Evolutionary conservation across 768 basidiomycete genomes (phyloP).

Genomic region (Saitozyma sp.): DNA sequence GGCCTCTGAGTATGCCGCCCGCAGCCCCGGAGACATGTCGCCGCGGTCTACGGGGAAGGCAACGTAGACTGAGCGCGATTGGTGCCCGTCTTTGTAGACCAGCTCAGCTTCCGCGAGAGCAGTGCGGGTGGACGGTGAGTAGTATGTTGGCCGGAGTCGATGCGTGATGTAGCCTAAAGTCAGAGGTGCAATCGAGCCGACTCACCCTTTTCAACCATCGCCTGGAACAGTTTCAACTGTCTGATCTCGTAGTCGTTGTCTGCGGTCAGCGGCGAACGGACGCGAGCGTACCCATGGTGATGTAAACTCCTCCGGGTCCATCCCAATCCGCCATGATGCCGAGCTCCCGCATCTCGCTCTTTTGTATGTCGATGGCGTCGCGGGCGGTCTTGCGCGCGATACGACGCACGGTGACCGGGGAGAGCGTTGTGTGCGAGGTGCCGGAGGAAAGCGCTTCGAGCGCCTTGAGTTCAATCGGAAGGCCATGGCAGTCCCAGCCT

Average conservation of each 20-base stretch:
- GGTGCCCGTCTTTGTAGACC: slow-evolving; percentile 81
- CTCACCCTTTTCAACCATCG: slow-evolving; percentile 81
- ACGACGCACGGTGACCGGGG: slow-evolving; percentile 64
- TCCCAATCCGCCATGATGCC: slow-evolving; percentile 92
- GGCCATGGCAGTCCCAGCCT: slow-evolving; percentile 97
- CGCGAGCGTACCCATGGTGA: slow-evolving; percentile 69
- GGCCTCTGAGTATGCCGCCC: slow-evolving; percentile 18
- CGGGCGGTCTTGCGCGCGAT: slow-evolving; percentile 72
- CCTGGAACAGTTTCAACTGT: slow-evolving; percentile 78
- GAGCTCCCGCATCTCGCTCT: slow-evolving; percentile 72
- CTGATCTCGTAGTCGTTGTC: slow-evolving; percentile 85
- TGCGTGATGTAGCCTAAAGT: slow-evolving; percentile 73
- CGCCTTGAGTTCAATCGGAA: slow-evolving; percentile 95
- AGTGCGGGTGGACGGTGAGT: slow-evolving; percentile 90
- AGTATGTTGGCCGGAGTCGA: slow-evolving; percentile 85
- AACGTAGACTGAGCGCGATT: slow-evolving; percentile 85
- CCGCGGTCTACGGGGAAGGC: slow-evolving; percentile 62
- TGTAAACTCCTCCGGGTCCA: slow-evolving; percentile 63
- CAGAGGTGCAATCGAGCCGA: not conserved
- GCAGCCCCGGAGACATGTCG: slow-evolving; percentile 34
- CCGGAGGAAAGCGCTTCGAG: slow-evolving; percentile 64
- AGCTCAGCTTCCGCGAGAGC: slow-evolving; percentile 95
- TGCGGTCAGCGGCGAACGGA: slow-evolving; percentile 45
- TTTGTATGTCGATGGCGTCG: slow-evolving; percentile 73
- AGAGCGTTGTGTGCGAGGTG: slow-evolving; percentile 62